Evolutionary conservation across 257 asterid species (phyloP), one percentile per base, ranked within the genome.

Genomic region (Penstemon barbatus): DNA sequence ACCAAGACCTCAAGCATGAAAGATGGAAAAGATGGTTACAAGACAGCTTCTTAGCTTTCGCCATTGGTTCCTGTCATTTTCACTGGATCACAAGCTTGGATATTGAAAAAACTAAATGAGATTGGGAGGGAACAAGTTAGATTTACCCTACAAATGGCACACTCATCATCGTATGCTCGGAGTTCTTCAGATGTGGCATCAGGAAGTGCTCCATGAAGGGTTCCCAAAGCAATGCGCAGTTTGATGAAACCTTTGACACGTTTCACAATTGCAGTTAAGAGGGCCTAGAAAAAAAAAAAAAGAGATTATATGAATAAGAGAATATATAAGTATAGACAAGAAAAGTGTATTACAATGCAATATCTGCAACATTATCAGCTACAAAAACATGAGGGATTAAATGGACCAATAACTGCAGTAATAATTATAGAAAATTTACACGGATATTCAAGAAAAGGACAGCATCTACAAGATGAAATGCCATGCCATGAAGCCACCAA

Each of bases 401-500:
- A 44, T 19, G 8, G 36, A 25, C 33, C 33, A 25, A 25, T 25
- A 52, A 56, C 15, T 65, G 63, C 46, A 46, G 62, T 5, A 74
- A 68, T 39, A 69, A 62, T 13, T 66, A 36, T 54, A 70, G 65
- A 77, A 68, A 68, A 77, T 69, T 85, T 87, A 89, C 98, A 78
- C 97, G 96, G 71, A 87, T 92, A 78, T 92, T 92, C 39, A 92
- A 86, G 83, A 86, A 88, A 73, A 89, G 96, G 77, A 92, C 76
- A 15, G 85, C 98, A 82, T 92, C 98, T 71, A 86, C 82, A 72
- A 92, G 96, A 77, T 92, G 96, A 83, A 92, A 87, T 46, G 97
- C 91, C 97, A 89, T 89, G 81, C 98, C 98, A 82, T 87, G 97
- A 66, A 92, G 97, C 97, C 96, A 92, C 98, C 98, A 92, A 66